phyloP scores from a whole-genome alignment of 768 basidiomycete genomes.

The Suillus variegatus region DNA sequence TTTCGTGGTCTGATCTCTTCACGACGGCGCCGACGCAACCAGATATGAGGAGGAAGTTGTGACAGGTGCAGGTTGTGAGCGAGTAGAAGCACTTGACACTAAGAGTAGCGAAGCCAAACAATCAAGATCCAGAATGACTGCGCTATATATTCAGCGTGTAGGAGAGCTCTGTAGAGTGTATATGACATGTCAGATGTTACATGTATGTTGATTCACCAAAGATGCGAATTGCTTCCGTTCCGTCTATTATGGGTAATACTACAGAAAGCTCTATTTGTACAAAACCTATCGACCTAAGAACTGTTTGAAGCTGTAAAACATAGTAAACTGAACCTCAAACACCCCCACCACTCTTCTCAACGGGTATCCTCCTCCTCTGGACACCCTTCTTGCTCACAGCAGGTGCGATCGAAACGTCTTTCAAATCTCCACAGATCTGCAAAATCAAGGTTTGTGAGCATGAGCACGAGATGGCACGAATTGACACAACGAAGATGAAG shows the following conservation, averaged over 20 bases:
- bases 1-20: not conserved
- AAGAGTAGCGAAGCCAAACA: not conserved
- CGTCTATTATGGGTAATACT: not conserved
- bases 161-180: too few species aligned
- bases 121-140: too few species aligned
- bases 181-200: too few species aligned
- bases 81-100: not conserved
- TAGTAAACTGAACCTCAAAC: slow-evolving; percentile 18
- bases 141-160: too few species aligned
- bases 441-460: not conserved
- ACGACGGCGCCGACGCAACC: not conserved
- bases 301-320: not conserved
- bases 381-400: slow-evolving; percentile 29
- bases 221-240: not conserved
- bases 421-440: slow-evolving; percentile 74
- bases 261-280: not conserved
- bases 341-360: slow-evolving; percentile 31
- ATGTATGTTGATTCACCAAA: too few species aligned
- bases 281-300: not conserved
- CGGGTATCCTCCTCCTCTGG: slow-evolving; percentile 52
- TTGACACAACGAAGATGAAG: not conserved
- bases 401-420: slow-evolving; percentile 58
- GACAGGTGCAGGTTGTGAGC: not conserved
- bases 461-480: not conserved
- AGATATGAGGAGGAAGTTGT: not conserved